Evolutionary conservation across 2,329 filamentous ascomycete species (phyloP), one percentile per base, ranked within the genome.

Genomic region (Trichoderma guizhouense): DNA sequence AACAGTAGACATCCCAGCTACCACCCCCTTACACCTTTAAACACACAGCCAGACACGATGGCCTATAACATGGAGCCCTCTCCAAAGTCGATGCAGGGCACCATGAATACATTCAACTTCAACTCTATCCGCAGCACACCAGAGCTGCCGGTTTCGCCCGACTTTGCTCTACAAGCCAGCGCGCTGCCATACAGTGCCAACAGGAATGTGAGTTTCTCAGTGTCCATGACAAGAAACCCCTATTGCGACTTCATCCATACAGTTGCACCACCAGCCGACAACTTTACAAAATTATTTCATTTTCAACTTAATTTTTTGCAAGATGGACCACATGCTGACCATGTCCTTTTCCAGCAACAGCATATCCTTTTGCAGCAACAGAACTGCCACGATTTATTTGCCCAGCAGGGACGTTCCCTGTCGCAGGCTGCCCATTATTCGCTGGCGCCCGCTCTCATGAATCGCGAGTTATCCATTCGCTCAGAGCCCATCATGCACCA

Each of bases 391-490:
- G 6, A 5, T 28, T 24, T 12, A 28, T 8, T 11, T 39, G 30
- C 9, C 24, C 32, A 58, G 18, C 32, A 43, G 51, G 30, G 14
- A 21, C 61, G 36, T 4, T 26, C 36, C 58, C 12, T 62, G 55
- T 80, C 79, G 30, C 79, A 80, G 58, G 78, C 80, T 69, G 74
- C 76, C n/a, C n/a, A 51, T 21, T 51, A 21, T 51, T 21, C 43
- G 1, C 72, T 78, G 14, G 73, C 78, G 9, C 78, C 80, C 1
- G 79, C 81, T 34, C 78, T 79, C 73, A 87, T 86, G 85, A 80
- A 81, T 75, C 84, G 85, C 71, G 82, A 80, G 69, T 77, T 79
- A 15, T 86, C 85, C 51, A 83, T 80, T 74, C 79, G 81, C 36
- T 84, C 84, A 11, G 81, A 82, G 30, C 79, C 79, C 30, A 26